A percentile compares a stretch with the other conserved stretches of the same genome.
phyloP scores from a whole-genome alignment of 345 rosid genomes.

The Populus davidiana region DNA sequence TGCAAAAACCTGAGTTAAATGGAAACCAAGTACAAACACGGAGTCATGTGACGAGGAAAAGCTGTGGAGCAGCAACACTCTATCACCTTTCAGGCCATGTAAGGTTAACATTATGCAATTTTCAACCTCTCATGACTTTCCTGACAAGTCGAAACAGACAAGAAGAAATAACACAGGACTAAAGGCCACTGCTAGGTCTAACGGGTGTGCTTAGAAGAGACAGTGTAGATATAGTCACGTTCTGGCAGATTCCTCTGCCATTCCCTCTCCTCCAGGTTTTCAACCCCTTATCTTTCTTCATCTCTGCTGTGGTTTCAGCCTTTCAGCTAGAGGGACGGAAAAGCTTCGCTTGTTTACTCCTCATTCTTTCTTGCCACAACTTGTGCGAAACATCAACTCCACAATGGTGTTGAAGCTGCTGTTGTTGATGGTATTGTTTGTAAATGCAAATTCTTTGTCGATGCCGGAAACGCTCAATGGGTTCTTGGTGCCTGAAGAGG shows the following conservation, averaged over 20 bases:
- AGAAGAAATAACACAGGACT: not conserved
- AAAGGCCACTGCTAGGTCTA: constrained; percentile 13
- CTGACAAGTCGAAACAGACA: constrained; percentile 16
- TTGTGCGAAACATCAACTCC: not conserved
- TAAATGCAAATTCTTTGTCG: constrained; percentile 10
- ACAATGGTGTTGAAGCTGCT: constrained; percentile 29
- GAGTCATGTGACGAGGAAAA: not conserved
- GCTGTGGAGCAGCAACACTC: not conserved
- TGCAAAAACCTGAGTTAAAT: not conserved
- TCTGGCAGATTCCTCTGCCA: constrained; percentile 18
- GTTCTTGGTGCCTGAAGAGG: constrained; percentile 23
- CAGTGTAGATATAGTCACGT: constrained; percentile 10
- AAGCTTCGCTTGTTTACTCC: not conserved
- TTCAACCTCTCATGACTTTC: not conserved
- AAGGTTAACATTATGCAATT: not conserved
- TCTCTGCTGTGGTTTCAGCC: not conserved
- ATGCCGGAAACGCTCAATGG: constrained; percentile 16
- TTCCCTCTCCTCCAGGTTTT: not conserved
- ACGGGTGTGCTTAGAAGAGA: not conserved
- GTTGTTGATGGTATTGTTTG: constrained; percentile 24
- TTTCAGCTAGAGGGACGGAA: not conserved
- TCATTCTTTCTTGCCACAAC: not conserved
- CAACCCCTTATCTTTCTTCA: constrained; percentile 1
- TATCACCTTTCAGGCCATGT: not conserved
- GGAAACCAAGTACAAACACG: not conserved